Base-by-base conservation (phyloP, 2,329 filamentous ascomycete species). In the Xylariales sp. region DNA sequence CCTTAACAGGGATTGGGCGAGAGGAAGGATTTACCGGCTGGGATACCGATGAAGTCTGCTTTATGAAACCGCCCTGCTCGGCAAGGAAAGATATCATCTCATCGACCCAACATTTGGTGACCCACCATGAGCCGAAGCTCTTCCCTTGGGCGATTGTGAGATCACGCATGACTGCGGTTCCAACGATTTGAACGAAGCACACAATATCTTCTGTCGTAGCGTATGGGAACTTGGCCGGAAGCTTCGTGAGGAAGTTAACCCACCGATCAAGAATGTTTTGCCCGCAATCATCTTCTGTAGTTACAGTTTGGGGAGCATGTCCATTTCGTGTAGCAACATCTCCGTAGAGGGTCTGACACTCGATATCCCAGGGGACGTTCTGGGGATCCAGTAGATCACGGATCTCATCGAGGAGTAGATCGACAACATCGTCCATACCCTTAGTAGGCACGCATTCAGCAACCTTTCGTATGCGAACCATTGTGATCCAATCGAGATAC, bases 31-130 rank as follows among this genome's bases (percentile, higher is more conserved):
- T 48, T 6, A 54, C 51, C 11, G 53, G 45, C 6, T 54, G 52
- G 10, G 60, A 60, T 4, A 61, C 62, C 6, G 62, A 46, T 20
- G 36, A 63, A 46, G 67, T 76, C 41, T 74, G 73, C 47, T 73
- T 72, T 68, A 96, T 81, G 56, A 96, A 96, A 0, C 91, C 91
- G 35, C 90, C 91, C 51, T 90, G 83, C 53, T 94, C 88, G 1
- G 88, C 88, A 49, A 95, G 71, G 74, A 94, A 96, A 40, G 85
- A 75, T 34, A 89, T 80, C 87, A 95, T 94, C 65, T 97, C 91
- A 54, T 96, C 90, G 37, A 96, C 78, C 73, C 91, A 97, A 41
- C 91, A 90, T 59, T 96, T 95, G 4, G 89, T 89, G 41, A 96
- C 86, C 87, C 87, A 93, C 88, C 88, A 94, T 5, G 85, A 83